Conservation (phyloP, 2,329 filamentous ascomycete species). For the Penicillium sp. region DNA sequence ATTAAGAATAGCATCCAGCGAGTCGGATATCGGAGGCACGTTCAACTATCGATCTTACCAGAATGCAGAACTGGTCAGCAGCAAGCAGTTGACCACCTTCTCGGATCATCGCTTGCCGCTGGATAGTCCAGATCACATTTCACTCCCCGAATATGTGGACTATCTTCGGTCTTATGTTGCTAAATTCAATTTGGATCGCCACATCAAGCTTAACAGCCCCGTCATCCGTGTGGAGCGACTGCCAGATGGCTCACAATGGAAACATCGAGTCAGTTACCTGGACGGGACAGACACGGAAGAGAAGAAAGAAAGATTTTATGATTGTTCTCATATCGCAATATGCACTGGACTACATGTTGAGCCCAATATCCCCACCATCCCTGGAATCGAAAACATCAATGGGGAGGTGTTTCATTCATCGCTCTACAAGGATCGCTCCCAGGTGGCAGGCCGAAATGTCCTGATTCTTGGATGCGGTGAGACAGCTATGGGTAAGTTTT, state of each 20-base stretch:
- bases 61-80: constrained; percentile 24
- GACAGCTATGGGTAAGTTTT: constrained; percentile 25
- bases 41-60: constrained; percentile 25
- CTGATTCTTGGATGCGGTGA: constrained; percentile 24
- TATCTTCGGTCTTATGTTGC: constrained; percentile 24
- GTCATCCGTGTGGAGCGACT: constrained; percentile 18
- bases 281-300: constrained; percentile 8
- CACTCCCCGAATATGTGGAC: constrained; percentile 23
- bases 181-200: constrained; percentile 16
- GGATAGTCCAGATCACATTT: constrained; percentile 21
- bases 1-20: neutral
- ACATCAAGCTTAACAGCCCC: constrained; percentile 22
- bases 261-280: constrained; percentile 20
- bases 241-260: constrained; percentile 15
- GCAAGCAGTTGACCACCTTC: constrained; percentile 25
- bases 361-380: constrained; percentile 22
- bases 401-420: constrained; percentile 26
- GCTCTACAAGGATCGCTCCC: constrained; percentile 20
- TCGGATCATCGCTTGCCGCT: constrained; percentile 25
- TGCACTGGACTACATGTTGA: constrained; percentile 26
- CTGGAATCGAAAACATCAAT: constrained; percentile 21
- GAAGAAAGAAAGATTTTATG: constrained; percentile 11
- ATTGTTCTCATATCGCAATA: constrained; percentile 23
- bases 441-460: constrained; percentile 24
- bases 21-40: constrained; percentile 22